These are phyloP conservation scores for Pleurotus sapidus DNA, from an alignment of 768 basidiomycete species.

Conservation along the genomic window DNA sequence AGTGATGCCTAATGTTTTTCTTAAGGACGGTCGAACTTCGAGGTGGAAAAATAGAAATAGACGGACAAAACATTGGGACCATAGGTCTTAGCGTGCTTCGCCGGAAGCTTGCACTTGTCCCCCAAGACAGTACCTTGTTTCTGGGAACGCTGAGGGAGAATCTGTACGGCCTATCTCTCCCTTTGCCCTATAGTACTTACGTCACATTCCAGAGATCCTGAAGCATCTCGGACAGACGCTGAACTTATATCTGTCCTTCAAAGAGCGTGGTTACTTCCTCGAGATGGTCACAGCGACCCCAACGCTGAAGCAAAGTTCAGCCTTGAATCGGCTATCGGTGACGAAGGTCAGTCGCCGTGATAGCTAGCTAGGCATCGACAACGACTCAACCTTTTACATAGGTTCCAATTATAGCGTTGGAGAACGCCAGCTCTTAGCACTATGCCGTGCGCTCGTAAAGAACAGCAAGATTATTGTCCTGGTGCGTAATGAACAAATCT, in stretches of 20 bases:
- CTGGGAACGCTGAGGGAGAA: slow-evolving; percentile 46
- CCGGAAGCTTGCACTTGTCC: slow-evolving; percentile 59
- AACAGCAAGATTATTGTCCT: slow-evolving; percentile 56
- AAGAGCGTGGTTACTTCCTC: slow-evolving; percentile 57
- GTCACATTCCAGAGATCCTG: slow-evolving; percentile 45
- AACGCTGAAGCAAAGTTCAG: slow-evolving; percentile 64
- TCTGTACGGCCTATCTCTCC: slow-evolving; percentile 45
- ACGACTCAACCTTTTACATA: slow-evolving; percentile 13
- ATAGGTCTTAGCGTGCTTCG: slow-evolving; percentile 57
- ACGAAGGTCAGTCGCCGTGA: slow-evolving; percentile 45
- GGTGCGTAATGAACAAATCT: slow-evolving; percentile 21
- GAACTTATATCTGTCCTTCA: slow-evolving; percentile 61
- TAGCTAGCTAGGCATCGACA: background rate
- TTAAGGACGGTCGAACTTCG: slow-evolving; percentile 57
- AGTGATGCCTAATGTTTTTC: background rate
- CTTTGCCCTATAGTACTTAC: slow-evolving; percentile 42
- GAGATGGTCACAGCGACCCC: slow-evolving; percentile 40
- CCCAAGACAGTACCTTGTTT: slow-evolving; percentile 62
- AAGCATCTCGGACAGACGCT: slow-evolving; percentile 49
- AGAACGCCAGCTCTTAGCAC: slow-evolving; percentile 64
- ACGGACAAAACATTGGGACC: slow-evolving; percentile 47
- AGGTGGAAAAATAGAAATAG: slow-evolving; percentile 55
- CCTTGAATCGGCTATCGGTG: slow-evolving; percentile 55
- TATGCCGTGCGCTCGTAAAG: slow-evolving; percentile 61
- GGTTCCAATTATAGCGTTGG: slow-evolving; percentile 64